These are phyloP conservation scores for Dendrobium huoshanense DNA, from an alignment of 106 monocot genomes.

Conservation along the genomic window DNA sequence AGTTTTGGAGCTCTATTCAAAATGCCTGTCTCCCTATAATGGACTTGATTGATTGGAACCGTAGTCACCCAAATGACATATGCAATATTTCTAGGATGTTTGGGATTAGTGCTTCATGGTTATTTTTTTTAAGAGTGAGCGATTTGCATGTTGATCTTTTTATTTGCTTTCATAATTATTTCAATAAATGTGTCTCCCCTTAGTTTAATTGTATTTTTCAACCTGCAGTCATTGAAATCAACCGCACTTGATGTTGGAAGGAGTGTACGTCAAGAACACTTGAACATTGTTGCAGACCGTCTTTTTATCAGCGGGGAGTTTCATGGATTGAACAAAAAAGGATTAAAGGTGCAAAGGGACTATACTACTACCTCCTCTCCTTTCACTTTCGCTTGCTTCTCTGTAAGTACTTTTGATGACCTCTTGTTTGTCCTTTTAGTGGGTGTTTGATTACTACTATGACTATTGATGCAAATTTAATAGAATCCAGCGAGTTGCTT, in stretches of 20 bases:
- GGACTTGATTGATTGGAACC: constrained; percentile 83
- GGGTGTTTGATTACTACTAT: background rate
- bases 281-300: constrained; percentile 59
- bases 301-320: constrained; percentile 77
- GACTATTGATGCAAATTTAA: background rate
- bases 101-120: constrained; percentile 73
- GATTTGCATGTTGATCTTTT: background rate
- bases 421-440: background rate
- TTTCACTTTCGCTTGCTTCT: constrained; percentile 68
- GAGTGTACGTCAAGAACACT: constrained; percentile 47
- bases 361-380: constrained; percentile 38
- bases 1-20: constrained; percentile 56
- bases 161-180: background rate
- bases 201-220: constrained; percentile 10
- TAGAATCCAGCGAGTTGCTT: constrained; percentile 68
- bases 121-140: constrained; percentile 56
- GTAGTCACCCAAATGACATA: constrained; percentile 55
- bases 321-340: constrained; percentile 56
- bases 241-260: constrained; percentile 56
- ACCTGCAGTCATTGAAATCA: constrained; percentile 59
- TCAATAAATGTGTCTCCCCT: background rate
- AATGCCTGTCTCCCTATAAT: constrained; percentile 82
- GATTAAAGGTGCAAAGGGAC: constrained; percentile 47
- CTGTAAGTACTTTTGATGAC: constrained; percentile 36
- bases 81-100: constrained; percentile 24